phyloP scores from a whole-genome alignment of 768 basidiomycete species.

The Boletus barrowsii region DNA sequence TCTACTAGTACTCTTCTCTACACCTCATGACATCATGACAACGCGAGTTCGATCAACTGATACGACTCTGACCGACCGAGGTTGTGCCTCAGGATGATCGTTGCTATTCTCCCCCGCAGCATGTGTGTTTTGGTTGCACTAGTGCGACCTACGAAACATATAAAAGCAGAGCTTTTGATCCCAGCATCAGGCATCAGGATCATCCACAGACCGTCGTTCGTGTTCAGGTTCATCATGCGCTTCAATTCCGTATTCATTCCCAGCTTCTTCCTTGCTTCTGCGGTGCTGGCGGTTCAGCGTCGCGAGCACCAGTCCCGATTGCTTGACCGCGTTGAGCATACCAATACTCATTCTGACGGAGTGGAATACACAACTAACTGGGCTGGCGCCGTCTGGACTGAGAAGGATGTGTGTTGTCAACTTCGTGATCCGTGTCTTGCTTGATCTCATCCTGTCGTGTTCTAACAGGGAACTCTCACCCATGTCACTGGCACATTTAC shows the following conservation, averaged over 20 bases:
- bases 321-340: background rate
- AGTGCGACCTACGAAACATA: too few relatives aligned
- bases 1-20: too few relatives aligned
- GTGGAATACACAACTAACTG: background rate
- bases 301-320: background rate
- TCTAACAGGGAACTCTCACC: slow-evolving; percentile 4
- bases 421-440: background rate
- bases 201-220: background rate
- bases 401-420: background rate
- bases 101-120: too few relatives aligned
- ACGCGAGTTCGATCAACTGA: too few relatives aligned
- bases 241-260: background rate
- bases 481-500: slow-evolving; percentile 1
- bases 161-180: too few relatives aligned
- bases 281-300: background rate
- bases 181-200: too few relatives aligned
- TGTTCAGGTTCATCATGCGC: background rate
- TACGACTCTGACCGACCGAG: too few relatives aligned
- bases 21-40: too few relatives aligned
- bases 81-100: too few relatives aligned
- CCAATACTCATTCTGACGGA: too few relatives aligned
- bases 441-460: background rate
- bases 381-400: background rate
- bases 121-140: too few relatives aligned
- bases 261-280: background rate